Evolutionary conservation across 1,139 yeast species (phyloP), one percentile per base, ranked within the genome.

Genomic region (Zygosaccharomyces sapae): DNA sequence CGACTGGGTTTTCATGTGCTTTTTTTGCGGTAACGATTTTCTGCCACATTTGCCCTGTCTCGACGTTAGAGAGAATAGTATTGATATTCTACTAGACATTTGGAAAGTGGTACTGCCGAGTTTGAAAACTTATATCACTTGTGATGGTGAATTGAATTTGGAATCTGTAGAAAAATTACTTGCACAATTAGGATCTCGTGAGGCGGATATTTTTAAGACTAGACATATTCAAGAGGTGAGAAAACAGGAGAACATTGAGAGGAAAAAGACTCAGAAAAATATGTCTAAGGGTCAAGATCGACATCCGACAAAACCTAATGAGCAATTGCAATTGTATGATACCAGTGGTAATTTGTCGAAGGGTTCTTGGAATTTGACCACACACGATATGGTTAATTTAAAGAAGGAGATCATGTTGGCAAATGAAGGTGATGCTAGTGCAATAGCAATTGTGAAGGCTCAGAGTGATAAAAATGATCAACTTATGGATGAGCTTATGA

Each of bases 1-100:
- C 65, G 99, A 94, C 70, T 94, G 98, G 98, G 90, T 94, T 13
- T 94, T 94, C 58, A 85, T 94, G 90, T 92, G 97, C 76, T 94
- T 94, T 72, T 94, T 94, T 65, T 95, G 92, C 49, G 99, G 99
- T 66, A 94, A 94, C 65, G 99, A 94, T 79, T 94, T 94, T 74
- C 74, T 94, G 62, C 99, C 99, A 2, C 98, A 92, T 69, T 72
- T 94, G 55, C 98, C 99, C 5, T 83, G 95, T 45, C 74, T 94
- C 52, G 97, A 92, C 63, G 97, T 92, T 38, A 79, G 98, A 57
- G 97, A 94, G 66, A 87, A 88, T 61, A 92, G 96, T 57, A 86
- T 92, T 60, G 97, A 90, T 62, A 74, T 80, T 33, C 70, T 92
- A 48, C 83, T 88, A 6, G 77, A 76, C 37, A 80, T 92, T 43